A percentile compares a stretch with the other conserved stretches of the same genome.
Conservation (phyloP, 768 basidiomycete species). For the Suillus sp. region DNA sequence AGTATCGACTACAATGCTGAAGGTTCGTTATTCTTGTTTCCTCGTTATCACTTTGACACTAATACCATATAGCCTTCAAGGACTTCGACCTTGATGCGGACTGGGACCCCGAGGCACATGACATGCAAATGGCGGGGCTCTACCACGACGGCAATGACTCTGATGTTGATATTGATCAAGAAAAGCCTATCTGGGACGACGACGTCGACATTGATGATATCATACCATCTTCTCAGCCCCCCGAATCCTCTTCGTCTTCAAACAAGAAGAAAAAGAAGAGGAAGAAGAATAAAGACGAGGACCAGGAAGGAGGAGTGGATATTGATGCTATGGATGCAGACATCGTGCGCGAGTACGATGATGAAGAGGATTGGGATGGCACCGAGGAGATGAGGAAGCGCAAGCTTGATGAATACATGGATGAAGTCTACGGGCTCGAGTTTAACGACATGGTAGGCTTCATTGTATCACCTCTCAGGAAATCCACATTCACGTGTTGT, state of each 20-base stretch:
- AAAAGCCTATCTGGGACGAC: conserved; percentile 91
- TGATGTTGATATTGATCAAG: conserved; percentile 40
- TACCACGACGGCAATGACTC: conserved; percentile 58
- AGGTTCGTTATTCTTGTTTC: conserved; percentile 19
- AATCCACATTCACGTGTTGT: conserved; percentile 2
- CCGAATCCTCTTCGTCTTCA: conserved; percentile 31
- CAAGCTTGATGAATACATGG: conserved; percentile 86
- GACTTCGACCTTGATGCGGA: conserved; percentile 88
- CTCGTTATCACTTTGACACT: background rate
- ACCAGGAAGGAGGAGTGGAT: conserved; percentile 47
- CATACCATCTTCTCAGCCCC: conserved; percentile 37
- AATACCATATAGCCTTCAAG: conserved; percentile 48
- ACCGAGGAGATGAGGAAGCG: conserved; percentile 90
- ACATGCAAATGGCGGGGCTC: conserved; percentile 76
- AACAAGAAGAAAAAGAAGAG: conserved; percentile 54
- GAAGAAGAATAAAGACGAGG: conserved; percentile 36
- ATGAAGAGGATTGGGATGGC: conserved; percentile 77
- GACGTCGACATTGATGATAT: conserved; percentile 84
- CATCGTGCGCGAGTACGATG: conserved; percentile 47
- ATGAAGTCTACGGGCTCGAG: conserved; percentile 86
- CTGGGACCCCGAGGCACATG: conserved; percentile 88
- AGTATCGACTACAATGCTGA: conserved; percentile 26
- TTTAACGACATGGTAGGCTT: conserved; percentile 90
- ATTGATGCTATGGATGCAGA: conserved; percentile 59
- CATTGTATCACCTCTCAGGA: background rate